Evolutionary conservation across 2,329 filamentous ascomycete genomes (phyloP).

Genomic region (Xylariaceae sp.): DNA sequence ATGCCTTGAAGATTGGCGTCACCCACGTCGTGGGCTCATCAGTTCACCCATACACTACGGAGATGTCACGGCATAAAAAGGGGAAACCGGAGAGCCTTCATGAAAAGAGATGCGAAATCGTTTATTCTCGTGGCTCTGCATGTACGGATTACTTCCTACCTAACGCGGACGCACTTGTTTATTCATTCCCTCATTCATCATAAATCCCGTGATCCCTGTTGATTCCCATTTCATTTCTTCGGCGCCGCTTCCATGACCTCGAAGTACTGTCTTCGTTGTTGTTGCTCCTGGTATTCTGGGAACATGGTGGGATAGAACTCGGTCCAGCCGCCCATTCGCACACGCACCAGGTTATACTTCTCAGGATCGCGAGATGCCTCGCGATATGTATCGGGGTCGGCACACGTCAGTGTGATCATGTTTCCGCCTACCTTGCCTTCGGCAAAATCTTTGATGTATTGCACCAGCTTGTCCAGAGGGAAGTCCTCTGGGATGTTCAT

Average conservation of each 20-base stretch:
- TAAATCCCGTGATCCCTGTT: not conserved
- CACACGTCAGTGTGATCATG: slow-evolving; percentile 21
- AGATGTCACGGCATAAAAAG: too few relatives aligned
- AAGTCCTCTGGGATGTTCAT: slow-evolving; percentile 25
- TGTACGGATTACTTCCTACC: too few relatives aligned
- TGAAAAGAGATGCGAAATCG: too few relatives aligned
- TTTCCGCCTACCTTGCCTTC: slow-evolving; percentile 21
- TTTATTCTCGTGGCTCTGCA: too few relatives aligned
- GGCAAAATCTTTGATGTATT: slow-evolving; percentile 17
- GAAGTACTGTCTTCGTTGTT: slow-evolving; percentile 22
- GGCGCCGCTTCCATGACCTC: not conserved
- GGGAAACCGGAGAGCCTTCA: too few relatives aligned
- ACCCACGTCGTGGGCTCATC: too few relatives aligned
- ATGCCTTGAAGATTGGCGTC: too few relatives aligned
- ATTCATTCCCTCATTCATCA: not conserved
- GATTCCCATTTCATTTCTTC: not conserved
- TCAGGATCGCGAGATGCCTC: slow-evolving; percentile 19
- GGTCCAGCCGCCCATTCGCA: slow-evolving; percentile 25
- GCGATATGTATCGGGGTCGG: slow-evolving; percentile 21
- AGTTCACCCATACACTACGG: too few relatives aligned
- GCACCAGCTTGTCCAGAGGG: slow-evolving; percentile 14
- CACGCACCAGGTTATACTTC: slow-evolving; percentile 22
- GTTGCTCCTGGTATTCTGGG: slow-evolving; percentile 23
- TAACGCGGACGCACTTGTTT: not conserved
- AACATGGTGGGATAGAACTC: slow-evolving; percentile 25